Percentiles rank a stretch among this genome's conserved stretches.
Evolutionary conservation across 2,329 filamentous ascomycete species (phyloP).

Genomic region (Penicillium sp.): DNA sequence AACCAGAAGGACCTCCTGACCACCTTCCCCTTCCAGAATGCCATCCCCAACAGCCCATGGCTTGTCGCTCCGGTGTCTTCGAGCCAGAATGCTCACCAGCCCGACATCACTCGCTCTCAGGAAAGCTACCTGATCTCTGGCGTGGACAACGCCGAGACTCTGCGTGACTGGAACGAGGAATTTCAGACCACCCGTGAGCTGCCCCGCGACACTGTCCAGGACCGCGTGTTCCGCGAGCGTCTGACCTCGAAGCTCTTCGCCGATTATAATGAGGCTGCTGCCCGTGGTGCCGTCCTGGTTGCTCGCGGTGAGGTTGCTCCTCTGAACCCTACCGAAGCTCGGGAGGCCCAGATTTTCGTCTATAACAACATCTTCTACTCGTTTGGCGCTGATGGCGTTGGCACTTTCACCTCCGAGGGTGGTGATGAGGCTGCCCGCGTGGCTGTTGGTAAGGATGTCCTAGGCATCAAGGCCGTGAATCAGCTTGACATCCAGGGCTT

Average conservation of each 20-base stretch:
- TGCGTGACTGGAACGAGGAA: constrained; percentile 98
- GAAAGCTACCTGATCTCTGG: constrained; percentile 90
- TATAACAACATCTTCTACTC: constrained; percentile 99
- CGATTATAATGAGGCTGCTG: constrained; percentile 95
- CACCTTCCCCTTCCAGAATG: constrained; percentile 94
- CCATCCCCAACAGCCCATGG: constrained; percentile 91
- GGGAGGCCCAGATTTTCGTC: constrained; percentile 96
- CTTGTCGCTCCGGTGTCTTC: constrained; percentile 70
- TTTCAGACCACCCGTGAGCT: constrained; percentile 96
- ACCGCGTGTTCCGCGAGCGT: constrained; percentile 92
- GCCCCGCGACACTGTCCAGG: constrained; percentile 90
- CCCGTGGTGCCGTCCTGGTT: constrained; percentile 87
- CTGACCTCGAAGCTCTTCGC: constrained; percentile 95
- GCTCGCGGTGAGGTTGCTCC: constrained; percentile 90
- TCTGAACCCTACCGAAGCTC: constrained; percentile 89
- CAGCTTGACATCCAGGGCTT: constrained; percentile 94
- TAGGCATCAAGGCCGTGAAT: constrained; percentile 92
- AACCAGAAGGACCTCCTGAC: constrained; percentile 84
- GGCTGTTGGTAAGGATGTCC: constrained; percentile 94
- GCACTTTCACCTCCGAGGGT: constrained; percentile 94
- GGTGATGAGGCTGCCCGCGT: constrained; percentile 95
- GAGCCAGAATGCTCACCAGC: constrained; percentile 70
- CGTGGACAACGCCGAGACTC: constrained; percentile 88
- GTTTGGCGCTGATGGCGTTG: constrained; percentile 94
- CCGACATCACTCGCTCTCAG: constrained; percentile 87